Evolutionary conservation across 495 filamentous ascomycete species (phyloP).

Genomic region (Aspergillus campestris): DNA sequence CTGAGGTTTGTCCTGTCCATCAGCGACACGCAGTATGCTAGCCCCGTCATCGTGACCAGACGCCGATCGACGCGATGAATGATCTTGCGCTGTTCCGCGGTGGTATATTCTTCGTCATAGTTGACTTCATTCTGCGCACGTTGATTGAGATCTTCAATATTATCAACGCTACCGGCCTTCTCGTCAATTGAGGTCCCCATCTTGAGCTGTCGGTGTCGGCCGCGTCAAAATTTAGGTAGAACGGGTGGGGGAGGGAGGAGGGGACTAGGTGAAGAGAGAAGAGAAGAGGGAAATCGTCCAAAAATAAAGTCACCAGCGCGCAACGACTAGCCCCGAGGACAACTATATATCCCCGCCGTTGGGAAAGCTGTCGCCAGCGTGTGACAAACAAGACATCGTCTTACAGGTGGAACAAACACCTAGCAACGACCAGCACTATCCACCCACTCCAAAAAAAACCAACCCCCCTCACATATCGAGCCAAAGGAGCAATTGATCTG

Average conservation of each 20-base stretch:
- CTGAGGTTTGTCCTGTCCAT: slow-evolving; percentile 65
- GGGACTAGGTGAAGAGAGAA: too few species aligned
- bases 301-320: too few species aligned
- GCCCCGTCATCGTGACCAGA: slow-evolving; percentile 53
- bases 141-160: slow-evolving; percentile 22
- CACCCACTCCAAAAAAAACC: too few species aligned
- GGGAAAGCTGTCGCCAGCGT: too few species aligned
- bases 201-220: not conserved
- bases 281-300: too few species aligned
- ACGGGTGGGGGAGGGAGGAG: not conserved
- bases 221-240: not conserved
- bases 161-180: slow-evolving; percentile 18
- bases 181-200: slow-evolving; percentile 12
- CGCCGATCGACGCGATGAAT: slow-evolving; percentile 54
- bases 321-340: too few species aligned
- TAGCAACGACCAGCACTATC: too few species aligned
- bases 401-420: too few species aligned
- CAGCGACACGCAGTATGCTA: slow-evolving; percentile 56
- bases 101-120: slow-evolving; percentile 29
- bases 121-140: slow-evolving; percentile 8
- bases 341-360: too few species aligned
- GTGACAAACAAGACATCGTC: too few species aligned
- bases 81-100: slow-evolving; percentile 34
- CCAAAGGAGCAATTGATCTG: too few species aligned
- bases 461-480: too few species aligned